A percentile compares a stretch with the other conserved stretches of the same genome.
phyloP scores from a whole-genome alignment of 306 rosid species.

The Inga leiocalycina region DNA sequence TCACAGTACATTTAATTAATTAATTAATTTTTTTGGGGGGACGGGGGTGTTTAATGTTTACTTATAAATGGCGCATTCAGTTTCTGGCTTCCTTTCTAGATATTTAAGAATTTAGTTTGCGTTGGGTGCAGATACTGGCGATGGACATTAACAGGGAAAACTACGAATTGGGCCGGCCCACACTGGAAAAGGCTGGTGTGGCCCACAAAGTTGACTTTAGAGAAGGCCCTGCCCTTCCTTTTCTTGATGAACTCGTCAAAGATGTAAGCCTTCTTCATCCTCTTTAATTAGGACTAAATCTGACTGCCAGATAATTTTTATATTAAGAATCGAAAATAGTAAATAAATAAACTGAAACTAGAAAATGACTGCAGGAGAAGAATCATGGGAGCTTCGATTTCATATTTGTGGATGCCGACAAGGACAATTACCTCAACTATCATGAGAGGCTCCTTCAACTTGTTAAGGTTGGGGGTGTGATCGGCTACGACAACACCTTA shows the following conservation, averaged over 20 bases:
- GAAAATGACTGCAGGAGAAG: background rate
- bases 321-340: too few species aligned
- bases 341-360: too few species aligned
- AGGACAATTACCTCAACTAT: constrained; percentile 88
- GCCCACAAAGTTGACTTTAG: constrained; percentile 90
- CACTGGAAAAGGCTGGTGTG: constrained; percentile 75
- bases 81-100: background rate
- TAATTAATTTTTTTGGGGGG: background rate
- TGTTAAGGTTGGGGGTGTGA: constrained; percentile 80
- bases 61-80: background rate
- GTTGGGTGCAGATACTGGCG: constrained; percentile 68
- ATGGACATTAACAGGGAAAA: constrained; percentile 92
- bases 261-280: constrained; percentile 46
- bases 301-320: too few species aligned
- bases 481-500: constrained; percentile 92
- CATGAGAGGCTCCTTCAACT: constrained; percentile 80
- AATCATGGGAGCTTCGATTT: constrained; percentile 73
- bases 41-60: too few species aligned
- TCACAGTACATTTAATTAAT: background rate
- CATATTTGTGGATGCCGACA: constrained; percentile 88
- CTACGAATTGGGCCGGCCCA: constrained; percentile 78
- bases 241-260: constrained; percentile 63
- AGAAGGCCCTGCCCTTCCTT: constrained; percentile 95
- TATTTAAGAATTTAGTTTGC: background rate
- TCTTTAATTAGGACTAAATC: too few species aligned